phyloP scores from a whole-genome alignment of 805 yeast genomes.

The Candida succiphila region DNA sequence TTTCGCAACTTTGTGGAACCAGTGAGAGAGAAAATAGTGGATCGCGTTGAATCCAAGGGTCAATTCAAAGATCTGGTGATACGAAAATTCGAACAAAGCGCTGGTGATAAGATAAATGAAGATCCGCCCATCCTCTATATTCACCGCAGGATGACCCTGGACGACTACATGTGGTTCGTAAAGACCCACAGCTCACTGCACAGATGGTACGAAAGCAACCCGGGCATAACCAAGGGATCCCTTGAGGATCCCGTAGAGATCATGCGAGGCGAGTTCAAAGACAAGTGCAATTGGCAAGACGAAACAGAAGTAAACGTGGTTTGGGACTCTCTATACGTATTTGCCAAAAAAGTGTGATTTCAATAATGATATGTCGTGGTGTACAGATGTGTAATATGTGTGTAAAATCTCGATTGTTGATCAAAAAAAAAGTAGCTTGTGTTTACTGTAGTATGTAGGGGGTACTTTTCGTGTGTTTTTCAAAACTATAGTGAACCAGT shows the following conservation, averaged over 20 bases:
- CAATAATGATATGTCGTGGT: too few species aligned
- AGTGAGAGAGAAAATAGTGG: conserved; percentile 31
- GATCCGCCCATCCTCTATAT: conserved; percentile 10
- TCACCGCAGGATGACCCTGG: conserved; percentile 7
- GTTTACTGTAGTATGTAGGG: too few species aligned
- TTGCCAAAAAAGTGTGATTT: background rate
- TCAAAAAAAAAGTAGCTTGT: too few species aligned
- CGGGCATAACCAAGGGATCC: conserved; percentile 7
- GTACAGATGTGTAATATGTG: too few species aligned
- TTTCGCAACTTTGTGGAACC: conserved; percentile 35
- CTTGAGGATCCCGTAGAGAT: conserved; percentile 9
- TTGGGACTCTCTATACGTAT: conserved; percentile 26
- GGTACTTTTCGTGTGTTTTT: too few species aligned
- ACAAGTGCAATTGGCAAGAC: conserved; percentile 34
- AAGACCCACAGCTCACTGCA: conserved; percentile 17
- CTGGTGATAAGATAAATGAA: conserved; percentile 1
- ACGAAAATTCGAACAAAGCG: conserved; percentile 16
- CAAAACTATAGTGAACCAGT: too few species aligned
- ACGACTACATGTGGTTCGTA: conserved; percentile 11
- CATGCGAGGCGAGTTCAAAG: conserved; percentile 10
- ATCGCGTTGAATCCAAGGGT: conserved; percentile 9
- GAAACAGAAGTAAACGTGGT: conserved; percentile 32
- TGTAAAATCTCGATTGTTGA: too few species aligned
- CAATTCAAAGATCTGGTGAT: conserved; percentile 19
- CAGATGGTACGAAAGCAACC: conserved; percentile 13